Percentiles rank a stretch among this genome's conserved stretches.
Conservation (phyloP, 352 stramenopile species). For the Globisporangium spinosum region DNA sequence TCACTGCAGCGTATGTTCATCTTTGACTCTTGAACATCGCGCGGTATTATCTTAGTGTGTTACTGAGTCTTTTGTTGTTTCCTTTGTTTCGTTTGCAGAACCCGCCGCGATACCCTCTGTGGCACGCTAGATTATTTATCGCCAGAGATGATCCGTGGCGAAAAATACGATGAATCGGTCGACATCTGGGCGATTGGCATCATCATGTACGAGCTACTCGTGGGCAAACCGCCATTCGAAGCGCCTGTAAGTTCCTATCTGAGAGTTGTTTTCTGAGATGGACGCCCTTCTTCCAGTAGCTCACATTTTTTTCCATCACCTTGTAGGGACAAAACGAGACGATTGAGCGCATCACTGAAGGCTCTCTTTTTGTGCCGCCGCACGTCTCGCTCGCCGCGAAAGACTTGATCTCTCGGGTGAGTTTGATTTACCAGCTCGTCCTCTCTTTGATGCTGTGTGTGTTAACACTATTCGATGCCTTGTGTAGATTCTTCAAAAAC, state of each 20-base stretch:
- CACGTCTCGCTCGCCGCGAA: slow-evolving; percentile 69
- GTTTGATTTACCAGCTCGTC: not conserved
- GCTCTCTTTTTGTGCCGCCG: slow-evolving; percentile 51
- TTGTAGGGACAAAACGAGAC: slow-evolving; percentile 91
- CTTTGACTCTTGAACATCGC: not conserved
- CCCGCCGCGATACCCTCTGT: slow-evolving; percentile 95
- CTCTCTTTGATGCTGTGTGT: not conserved
- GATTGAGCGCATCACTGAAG: slow-evolving; percentile 94
- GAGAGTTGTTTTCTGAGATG: not conserved
- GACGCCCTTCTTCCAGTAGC: not conserved
- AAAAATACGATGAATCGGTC: slow-evolving; percentile 97
- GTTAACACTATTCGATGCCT: not conserved
- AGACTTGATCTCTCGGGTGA: slow-evolving; percentile 66
- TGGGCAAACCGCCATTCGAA: slow-evolving; percentile 97
- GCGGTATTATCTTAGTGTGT: not conserved
- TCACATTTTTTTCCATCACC: not conserved
- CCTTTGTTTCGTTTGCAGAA: slow-evolving; percentile 26
- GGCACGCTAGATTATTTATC: slow-evolving; percentile 99
- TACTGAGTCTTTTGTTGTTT: too few species aligned
- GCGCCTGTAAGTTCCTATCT: slow-evolving; percentile 53
- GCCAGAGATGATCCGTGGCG: slow-evolving; percentile 98
- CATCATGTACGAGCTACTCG: slow-evolving; percentile 97
- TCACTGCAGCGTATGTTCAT: slow-evolving; percentile 57
- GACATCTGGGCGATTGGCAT: slow-evolving; percentile 99
- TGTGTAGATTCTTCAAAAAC: slow-evolving; percentile 70